phyloP scores from a whole-genome alignment of 1,284 basidiomycete species.

The Ceratobasidium papillatum region DNA sequence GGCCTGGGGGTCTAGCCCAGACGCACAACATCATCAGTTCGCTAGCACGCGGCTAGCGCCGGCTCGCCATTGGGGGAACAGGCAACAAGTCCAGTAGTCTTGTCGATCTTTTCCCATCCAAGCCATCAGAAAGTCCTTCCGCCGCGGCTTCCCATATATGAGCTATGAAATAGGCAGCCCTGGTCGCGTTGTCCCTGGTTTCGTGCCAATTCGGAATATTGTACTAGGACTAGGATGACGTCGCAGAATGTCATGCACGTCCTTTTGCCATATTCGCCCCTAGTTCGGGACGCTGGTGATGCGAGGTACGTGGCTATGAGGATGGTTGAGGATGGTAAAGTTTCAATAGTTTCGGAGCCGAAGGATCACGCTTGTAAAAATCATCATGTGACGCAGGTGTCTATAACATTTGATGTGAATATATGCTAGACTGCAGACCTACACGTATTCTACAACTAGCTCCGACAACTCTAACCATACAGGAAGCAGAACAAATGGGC shows the following conservation, averaged over 20 bases:
- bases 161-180: background rate
- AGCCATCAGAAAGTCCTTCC: background rate
- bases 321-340: background rate
- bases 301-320: background rate
- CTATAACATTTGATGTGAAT: conserved; percentile 10
- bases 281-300: background rate
- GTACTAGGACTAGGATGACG: conserved; percentile 4
- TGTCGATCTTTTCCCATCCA: conserved; percentile 40
- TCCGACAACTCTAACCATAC: background rate
- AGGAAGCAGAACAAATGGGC: background rate
- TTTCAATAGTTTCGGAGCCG: background rate
- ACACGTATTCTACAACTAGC: background rate
- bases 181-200: conserved; percentile 4
- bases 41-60: conserved; percentile 1
- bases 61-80: background rate
- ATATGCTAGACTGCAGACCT: conserved; percentile 3
- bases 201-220: background rate
- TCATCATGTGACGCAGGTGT: background rate
- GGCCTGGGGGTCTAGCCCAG: background rate
- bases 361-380: background rate
- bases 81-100: conserved; percentile 7
- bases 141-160: background rate
- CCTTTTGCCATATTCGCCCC: conserved; percentile 26
- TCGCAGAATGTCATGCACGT: conserved; percentile 4
- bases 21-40: background rate